Percentiles rank a stretch among this genome's conserved stretches.
Conservation (phyloP, 805 yeast species). For the Metschnikowia hibisci region DNA sequence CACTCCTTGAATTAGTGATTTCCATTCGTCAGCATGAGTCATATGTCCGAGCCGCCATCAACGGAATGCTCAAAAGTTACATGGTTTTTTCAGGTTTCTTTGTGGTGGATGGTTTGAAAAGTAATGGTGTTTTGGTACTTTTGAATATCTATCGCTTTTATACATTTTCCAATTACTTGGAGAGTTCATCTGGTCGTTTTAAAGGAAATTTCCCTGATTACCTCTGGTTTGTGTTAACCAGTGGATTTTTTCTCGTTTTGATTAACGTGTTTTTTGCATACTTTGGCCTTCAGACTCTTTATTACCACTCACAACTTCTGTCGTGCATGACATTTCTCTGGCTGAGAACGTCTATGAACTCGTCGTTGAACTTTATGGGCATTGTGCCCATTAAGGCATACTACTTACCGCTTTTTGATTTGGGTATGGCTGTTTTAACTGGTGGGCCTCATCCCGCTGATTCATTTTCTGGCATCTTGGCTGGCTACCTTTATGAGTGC, state of each 20-base stretch:
- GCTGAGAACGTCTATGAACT: constrained; percentile 54
- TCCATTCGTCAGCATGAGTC: constrained; percentile 1
- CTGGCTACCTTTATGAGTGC: constrained; percentile 60
- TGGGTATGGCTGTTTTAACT: constrained; percentile 33
- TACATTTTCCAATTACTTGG: constrained; percentile 54
- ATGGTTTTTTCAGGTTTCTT: constrained; percentile 49
- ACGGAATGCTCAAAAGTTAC: constrained; percentile 35
- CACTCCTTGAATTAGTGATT: constrained; percentile 8
- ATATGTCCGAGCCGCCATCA: not conserved
- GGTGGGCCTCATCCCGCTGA: constrained; percentile 40
- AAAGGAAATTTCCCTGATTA: constrained; percentile 50
- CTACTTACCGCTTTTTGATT: constrained; percentile 44
- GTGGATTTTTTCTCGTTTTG: constrained; percentile 45
- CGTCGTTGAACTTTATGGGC: constrained; percentile 50
- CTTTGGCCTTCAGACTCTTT: constrained; percentile 10
- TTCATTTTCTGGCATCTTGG: constrained; percentile 47
- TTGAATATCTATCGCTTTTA: constrained; percentile 56
- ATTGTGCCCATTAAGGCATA: constrained; percentile 53
- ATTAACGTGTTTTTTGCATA: constrained; percentile 21
- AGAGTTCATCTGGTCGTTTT: constrained; percentile 43
- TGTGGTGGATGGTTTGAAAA: constrained; percentile 35
- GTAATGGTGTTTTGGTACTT: constrained; percentile 26
- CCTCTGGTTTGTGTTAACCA: constrained; percentile 48
- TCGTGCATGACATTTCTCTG: constrained; percentile 59
- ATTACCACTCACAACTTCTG: constrained; percentile 40